Evolutionary conservation across 139 green algal genomes (phyloP), one percentile per base, ranked within the genome.

Genomic region (Desmodesmus armatus): DNA sequence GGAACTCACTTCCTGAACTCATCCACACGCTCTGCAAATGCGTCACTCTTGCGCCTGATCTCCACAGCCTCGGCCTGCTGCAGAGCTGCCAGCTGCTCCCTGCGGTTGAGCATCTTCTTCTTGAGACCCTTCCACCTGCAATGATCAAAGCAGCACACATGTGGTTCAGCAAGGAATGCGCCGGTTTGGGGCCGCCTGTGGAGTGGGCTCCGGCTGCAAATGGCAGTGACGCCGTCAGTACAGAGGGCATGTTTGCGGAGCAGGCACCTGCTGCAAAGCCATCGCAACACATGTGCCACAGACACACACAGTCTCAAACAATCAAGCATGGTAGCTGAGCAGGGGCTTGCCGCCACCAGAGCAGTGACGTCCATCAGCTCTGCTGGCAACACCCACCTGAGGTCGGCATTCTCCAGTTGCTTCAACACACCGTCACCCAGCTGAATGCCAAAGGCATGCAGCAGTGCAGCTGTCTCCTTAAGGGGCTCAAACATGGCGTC

Each of bases 401-500:
- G 87, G 75, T 94, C 91, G 3, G 87, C 91, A 39, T 89, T 90
- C 85, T 96, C 95, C 43, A 98, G 89, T 79, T 92, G 87, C 82
- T 89, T 92, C 29, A 92, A 62, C 69, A 91, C 83, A 39, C 58
- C 78, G 27, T 95, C 92, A 49, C 80, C 85, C 72, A 96, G 84
- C 67, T 81, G 88, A 75, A 97, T 95, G 71, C 89, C 89, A 58
- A 94, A 96, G 35, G 76, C 88, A 49, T 90, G 79, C 55, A 98
- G 92, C 85, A 96, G 79, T 2, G 87, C 79, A 23, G 95, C 95
- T 7, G 92, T 96, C 39, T 95, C 87, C 37, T 91, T 90, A 62
- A 98, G 88, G 3, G 95, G 96, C 76, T 97, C 92, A 87, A 98
- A 98, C 91, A 95, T 96, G 35, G 77, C 88, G 78, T 97, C 94